These are phyloP conservation scores for Flaveria brownii DNA, from an alignment of 129 eudicot species.

Conservation along the genomic window DNA sequence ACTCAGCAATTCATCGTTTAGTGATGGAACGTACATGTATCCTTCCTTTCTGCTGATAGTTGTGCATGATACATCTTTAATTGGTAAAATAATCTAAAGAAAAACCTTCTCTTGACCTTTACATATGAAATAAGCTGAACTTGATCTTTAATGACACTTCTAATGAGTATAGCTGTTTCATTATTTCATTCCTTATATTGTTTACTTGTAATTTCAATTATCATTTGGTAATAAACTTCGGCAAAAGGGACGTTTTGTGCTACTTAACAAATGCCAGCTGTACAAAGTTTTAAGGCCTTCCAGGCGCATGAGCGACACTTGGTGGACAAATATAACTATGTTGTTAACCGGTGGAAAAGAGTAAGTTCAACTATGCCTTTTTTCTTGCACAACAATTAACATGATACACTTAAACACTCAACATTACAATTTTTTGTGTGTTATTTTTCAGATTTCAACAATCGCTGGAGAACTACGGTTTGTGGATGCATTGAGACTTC, in stretches of 20 bases:
- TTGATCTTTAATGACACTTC: neutral
- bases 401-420: neutral
- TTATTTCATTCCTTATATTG: neutral
- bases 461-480: conserved; percentile 79
- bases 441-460: conserved; percentile 66
- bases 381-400: conserved; percentile 8
- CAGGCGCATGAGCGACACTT: conserved; percentile 71
- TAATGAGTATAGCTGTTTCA: neutral
- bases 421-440: neutral
- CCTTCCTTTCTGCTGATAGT: conserved; percentile 45
- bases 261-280: conserved; percentile 65
- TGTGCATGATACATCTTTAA: neutral
- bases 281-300: conserved; percentile 78
- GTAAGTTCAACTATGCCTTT: conserved; percentile 45
- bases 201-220: neutral
- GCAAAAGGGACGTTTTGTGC: conserved; percentile 28
- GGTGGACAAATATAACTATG: conserved; percentile 84
- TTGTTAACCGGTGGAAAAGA: conserved; percentile 88
- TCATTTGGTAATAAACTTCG: neutral
- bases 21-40: conserved; percentile 83
- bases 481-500: conserved; percentile 79
- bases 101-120: neutral
- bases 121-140: neutral
- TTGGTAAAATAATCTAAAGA: neutral
- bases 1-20: conserved; percentile 77